Evolutionary conservation across 176 grass and related monocot species (phyloP).

Genomic region (Lolium rigidum): DNA sequence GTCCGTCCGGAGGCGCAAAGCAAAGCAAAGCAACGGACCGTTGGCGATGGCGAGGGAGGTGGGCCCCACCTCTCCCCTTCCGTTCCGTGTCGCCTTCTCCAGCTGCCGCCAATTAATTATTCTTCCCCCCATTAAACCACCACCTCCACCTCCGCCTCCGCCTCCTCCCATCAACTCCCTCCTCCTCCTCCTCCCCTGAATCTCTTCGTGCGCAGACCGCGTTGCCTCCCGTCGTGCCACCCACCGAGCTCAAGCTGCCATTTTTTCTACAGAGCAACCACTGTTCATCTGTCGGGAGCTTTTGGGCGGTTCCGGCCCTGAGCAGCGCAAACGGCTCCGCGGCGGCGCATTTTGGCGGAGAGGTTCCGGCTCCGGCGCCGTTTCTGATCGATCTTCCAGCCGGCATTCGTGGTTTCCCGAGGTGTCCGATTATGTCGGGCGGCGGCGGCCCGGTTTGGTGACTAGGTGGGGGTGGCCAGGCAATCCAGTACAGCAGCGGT

Average conservation of each 20-base stretch:
- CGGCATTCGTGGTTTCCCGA: conserved; percentile 11
- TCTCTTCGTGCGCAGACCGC: conserved; percentile 26
- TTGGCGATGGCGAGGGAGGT: not conserved
- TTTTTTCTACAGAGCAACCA: not conserved
- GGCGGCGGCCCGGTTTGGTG: conserved; percentile 25
- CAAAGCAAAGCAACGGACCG: conserved; percentile 37
- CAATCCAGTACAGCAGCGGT: not conserved
- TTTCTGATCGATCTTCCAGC: not conserved
- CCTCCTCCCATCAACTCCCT: no score
- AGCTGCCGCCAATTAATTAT: conserved; percentile 72
- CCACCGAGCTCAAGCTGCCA: conserved; percentile 35
- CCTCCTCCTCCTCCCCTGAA: conserved; percentile 26
- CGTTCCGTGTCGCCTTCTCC: conserved; percentile 56
- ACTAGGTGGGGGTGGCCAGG: not conserved
- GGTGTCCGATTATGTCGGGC: not conserved
- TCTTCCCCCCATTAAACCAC: conserved; percentile 56
- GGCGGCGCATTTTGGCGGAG: not conserved
- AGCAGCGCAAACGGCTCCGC: not conserved
- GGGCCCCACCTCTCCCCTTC: not conserved
- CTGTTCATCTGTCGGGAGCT: not conserved
- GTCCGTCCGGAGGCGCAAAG: not conserved
- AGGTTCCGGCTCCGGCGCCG: not conserved
- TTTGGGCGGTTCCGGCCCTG: not conserved
- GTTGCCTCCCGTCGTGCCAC: conserved; percentile 42
- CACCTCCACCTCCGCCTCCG: conserved; percentile 5